Percentiles rank a stretch among this genome's conserved stretches.
These are phyloP conservation scores for Chloranthus sessilifolius DNA, from an alignment of 164 flowering plant species.

Conservation along the genomic window DNA sequence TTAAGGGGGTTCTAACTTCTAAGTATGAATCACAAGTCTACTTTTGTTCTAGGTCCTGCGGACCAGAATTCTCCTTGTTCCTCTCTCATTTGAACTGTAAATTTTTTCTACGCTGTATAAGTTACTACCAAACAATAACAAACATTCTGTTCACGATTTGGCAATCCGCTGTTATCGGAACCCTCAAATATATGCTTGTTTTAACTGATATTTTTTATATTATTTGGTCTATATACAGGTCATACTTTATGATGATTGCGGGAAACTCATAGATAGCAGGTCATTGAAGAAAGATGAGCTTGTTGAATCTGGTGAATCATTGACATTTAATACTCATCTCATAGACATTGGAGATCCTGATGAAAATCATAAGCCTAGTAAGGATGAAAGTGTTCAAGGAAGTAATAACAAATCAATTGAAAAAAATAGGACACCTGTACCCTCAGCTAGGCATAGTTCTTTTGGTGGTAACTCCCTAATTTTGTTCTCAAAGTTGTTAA, in stretches of 20 bases:
- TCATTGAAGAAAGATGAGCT: slow-evolving; percentile 56
- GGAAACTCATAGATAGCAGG: slow-evolving; percentile 52
- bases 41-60: too few relatives aligned
- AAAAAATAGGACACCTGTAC: slow-evolving; percentile 11
- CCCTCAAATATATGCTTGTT: too few relatives aligned
- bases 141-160: too few relatives aligned
- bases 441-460: slow-evolving; percentile 16
- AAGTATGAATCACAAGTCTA: too few relatives aligned
- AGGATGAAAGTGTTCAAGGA: slow-evolving; percentile 18
- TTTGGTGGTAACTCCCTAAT: slow-evolving; percentile 20
- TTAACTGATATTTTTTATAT: too few relatives aligned
- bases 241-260: slow-evolving; percentile 63
- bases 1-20: too few relatives aligned
- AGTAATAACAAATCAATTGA: slow-evolving; percentile 15
- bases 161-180: too few relatives aligned
- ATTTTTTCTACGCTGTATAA: too few relatives aligned
- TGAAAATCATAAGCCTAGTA: slow-evolving; percentile 22
- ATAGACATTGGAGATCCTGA: slow-evolving; percentile 66
- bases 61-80: too few relatives aligned
- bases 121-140: too few relatives aligned
- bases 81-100: too few relatives aligned
- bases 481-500: background rate
- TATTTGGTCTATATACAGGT: slow-evolving; percentile 32
- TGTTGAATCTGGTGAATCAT: slow-evolving; percentile 48
- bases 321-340: slow-evolving; percentile 49